Evolutionary conservation across 1,284 basidiomycete species (phyloP).

Genomic region (Ustilago trichophora): DNA sequence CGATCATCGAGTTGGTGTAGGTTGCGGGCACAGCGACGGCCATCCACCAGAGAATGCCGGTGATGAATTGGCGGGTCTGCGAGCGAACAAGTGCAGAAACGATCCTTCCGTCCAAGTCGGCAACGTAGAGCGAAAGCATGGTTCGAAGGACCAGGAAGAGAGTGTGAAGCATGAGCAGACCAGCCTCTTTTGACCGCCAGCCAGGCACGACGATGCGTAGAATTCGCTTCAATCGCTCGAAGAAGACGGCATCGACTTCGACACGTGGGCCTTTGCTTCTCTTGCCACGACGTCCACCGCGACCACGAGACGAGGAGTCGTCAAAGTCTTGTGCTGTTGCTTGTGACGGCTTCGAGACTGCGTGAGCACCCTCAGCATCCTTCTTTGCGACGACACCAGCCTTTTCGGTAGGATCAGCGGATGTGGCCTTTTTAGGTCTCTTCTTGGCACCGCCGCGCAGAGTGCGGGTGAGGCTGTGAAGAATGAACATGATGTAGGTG

Average conservation of each 20-base stretch:
- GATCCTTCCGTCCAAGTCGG: conserved; percentile 87
- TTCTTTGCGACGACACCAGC: conserved; percentile 22
- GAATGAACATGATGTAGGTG: conserved; percentile 53
- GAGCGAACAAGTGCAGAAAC: conserved; percentile 94
- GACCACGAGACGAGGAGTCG: conserved; percentile 29
- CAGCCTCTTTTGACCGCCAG: conserved; percentile 82
- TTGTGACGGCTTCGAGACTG: conserved; percentile 16
- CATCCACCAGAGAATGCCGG: conserved; percentile 88
- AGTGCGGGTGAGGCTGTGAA: conserved; percentile 40
- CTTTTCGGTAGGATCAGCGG: conserved; percentile 19
- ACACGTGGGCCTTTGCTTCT: conserved; percentile 56
- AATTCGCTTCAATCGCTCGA: conserved; percentile 79
- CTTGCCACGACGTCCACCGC: conserved; percentile 38
- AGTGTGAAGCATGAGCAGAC: conserved; percentile 86
- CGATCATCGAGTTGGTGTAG: conserved; percentile 93
- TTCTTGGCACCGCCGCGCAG: conserved; percentile 50
- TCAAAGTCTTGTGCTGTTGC: conserved; percentile 20
- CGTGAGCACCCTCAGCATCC: conserved; percentile 14
- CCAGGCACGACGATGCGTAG: conserved; percentile 89
- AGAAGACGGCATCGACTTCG: conserved; percentile 89
- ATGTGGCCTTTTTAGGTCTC: conserved; percentile 30
- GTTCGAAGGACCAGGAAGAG: conserved; percentile 87
- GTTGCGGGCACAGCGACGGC: conserved; percentile 83
- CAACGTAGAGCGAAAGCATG: conserved; percentile 92
- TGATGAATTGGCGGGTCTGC: conserved; percentile 79